Evolutionary conservation across 306 rosid genomes (phyloP), one percentile per base, ranked within the genome.

Genomic region (Vigna trinervia): DNA sequence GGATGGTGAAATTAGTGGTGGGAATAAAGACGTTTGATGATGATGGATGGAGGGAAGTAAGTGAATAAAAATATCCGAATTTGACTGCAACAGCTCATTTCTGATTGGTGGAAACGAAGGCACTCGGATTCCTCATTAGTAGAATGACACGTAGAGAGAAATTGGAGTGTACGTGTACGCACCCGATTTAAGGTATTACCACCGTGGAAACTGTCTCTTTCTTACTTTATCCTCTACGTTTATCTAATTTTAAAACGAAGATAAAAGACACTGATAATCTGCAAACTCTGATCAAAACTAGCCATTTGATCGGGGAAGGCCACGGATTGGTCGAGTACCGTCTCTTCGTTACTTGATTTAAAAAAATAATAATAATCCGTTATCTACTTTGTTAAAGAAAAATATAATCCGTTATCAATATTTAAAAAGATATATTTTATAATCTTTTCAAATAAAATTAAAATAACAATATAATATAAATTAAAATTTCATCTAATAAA

Each of bases 171-270:
- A 83, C 83, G 83, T 81, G 84, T 80, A 19, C 56, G 75, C 5
- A 0, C 36, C 5, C 0, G 73, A 82, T 82, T 28, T 19, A 15
- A 20, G 66, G 15, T 4, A 45, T 39, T 12, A 22, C 28, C 66
- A 20, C 45, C 4, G 53, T 12, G 26, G 47, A 51, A 13, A 47
- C 85, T 62, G 78, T 82, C 87, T 6, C 8, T 54, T 71, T 69
- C 83, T 59, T 71, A 53, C 70, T 56, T 77, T 60, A 78, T 86
- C 81, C 69, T 50, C 9, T 11, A 48, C 39, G 61, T 67, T 78
- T 57, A 20, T 13, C 5, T 48, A 12, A 3, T 15, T 51, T 51
- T 15, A 50, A 50, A 48, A 41, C 2, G 2, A 15, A 6, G 2
- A n/a, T n/a, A 56, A 56, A 56, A 20, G 26, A 11, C 4, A 56